Conservation (phyloP, 2,329 filamentous ascomycete genomes). For the Botryotinia globosa region DNA sequence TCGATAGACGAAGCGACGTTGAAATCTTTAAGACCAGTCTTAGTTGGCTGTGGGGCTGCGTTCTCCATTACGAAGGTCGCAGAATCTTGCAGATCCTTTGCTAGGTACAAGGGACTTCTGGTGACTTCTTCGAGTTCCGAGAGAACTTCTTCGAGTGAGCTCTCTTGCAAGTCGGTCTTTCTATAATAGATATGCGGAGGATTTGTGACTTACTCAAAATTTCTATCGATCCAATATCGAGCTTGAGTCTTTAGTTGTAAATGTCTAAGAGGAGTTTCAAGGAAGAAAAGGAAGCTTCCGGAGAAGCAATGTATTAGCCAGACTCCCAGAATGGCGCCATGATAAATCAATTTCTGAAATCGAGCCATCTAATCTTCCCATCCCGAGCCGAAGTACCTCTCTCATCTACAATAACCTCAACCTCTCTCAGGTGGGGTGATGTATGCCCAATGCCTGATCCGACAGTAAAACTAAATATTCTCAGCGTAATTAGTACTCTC, state of each 20-base stretch:
- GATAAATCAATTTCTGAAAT: neutral
- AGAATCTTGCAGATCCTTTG: neutral
- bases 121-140: neutral
- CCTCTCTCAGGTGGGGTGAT: no score
- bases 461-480: neutral
- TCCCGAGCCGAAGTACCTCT: neutral
- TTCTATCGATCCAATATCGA: neutral
- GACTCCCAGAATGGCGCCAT: neutral
- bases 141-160: neutral
- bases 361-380: neutral
- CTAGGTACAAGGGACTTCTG: neutral
- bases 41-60: neutral
- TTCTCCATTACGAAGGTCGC: neutral
- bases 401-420: neutral
- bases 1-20: neutral
- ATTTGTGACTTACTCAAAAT: no score
- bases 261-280: neutral
- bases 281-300: neutral
- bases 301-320: neutral
- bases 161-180: neutral
- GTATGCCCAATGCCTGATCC: no score
- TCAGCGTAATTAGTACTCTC: neutral
- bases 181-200: neutral
- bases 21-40: neutral
- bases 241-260: neutral